Base-by-base conservation (phyloP, 352 stramenopile genomes). In the Pythium monospermum region DNA sequence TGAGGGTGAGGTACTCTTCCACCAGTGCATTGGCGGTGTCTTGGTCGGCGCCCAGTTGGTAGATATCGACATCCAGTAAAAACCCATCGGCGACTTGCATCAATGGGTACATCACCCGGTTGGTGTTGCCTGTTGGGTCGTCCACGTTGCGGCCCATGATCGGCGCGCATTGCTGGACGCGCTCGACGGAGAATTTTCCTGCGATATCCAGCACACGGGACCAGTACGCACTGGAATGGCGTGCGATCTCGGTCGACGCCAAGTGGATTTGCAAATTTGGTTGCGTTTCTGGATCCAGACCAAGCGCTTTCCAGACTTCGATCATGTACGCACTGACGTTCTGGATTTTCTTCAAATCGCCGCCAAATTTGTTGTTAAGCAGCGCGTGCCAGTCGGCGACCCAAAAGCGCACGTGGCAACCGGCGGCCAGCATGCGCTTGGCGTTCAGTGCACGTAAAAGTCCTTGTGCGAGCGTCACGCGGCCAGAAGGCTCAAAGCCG, bases 361-460 rank as follows among this genome's bases (percentile, higher is more conserved):
- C 96, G 47, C 95, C 96, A 79, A 99, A 98, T 77, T 99, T 99
- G 79, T 99, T 98, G 73, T 99, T 99, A 72, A 99, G 96, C 54
- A 99, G 77, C 21, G 96, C 97, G 76, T 99, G 98, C 82, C 96
- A 97, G 77, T 99, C 97, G 6, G 96, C 97, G 10, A 99, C 95
- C 83, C 97, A 98, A 62, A 99, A 98, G 64, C 96, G 94, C 65
- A 99, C 98, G 32, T 94, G 94, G 39, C 92, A 96, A 23, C 96
- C 97, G 10, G 83, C 80, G 5, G 66, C 69, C 25, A 97, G 96
- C 15, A 93, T 67, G n/a, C 78, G 71, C 54, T 76, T 67, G 39
- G 98, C 96, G 66, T 99, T 99, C 54, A 99, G 91, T 16, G 91
- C 88, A 37, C 94, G 86, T 63, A 98, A 76, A 41, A 98, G 68